Evolutionary conservation across 805 yeast species (phyloP).

Genomic region (Candida mattraensis): DNA sequence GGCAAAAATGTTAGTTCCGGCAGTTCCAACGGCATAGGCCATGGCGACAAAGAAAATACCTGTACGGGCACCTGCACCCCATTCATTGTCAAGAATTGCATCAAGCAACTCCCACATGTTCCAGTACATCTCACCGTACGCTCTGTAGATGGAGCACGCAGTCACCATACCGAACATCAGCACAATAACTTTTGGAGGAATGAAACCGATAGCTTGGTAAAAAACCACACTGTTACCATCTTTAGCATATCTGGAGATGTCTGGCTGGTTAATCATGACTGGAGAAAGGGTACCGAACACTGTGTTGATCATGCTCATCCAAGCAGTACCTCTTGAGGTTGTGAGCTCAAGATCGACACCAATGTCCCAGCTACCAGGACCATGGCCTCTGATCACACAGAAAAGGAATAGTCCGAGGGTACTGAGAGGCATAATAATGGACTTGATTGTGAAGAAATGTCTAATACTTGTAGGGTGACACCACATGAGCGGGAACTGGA

Average conservation of each 20-base stretch:
- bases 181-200: constrained; percentile 20
- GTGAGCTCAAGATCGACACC: constrained; percentile 7
- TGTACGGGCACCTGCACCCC: constrained; percentile 29
- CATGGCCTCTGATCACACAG: constrained; percentile 22
- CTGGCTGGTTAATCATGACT: constrained; percentile 31
- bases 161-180: constrained; percentile 22
- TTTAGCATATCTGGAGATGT: constrained; percentile 27
- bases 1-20: constrained; percentile 33
- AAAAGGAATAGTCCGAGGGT: constrained; percentile 22
- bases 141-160: constrained; percentile 19
- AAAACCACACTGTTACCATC: constrained; percentile 14
- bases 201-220: constrained; percentile 22
- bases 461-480: constrained; percentile 21
- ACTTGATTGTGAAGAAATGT: constrained; percentile 21
- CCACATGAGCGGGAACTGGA: constrained; percentile 22
- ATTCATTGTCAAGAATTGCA: constrained; percentile 30
- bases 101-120: constrained; percentile 29
- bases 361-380: constrained; percentile 19
- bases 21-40: constrained; percentile 26
- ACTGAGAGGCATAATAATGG: constrained; percentile 21
- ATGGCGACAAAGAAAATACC: constrained; percentile 23
- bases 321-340: constrained; percentile 15
- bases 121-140: constrained; percentile 28
- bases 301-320: constrained; percentile 25
- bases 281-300: constrained; percentile 27